These are phyloP conservation scores for Cucurbita pepo DNA, from an alignment of 306 rosid genomes.

Conservation along the genomic window DNA sequence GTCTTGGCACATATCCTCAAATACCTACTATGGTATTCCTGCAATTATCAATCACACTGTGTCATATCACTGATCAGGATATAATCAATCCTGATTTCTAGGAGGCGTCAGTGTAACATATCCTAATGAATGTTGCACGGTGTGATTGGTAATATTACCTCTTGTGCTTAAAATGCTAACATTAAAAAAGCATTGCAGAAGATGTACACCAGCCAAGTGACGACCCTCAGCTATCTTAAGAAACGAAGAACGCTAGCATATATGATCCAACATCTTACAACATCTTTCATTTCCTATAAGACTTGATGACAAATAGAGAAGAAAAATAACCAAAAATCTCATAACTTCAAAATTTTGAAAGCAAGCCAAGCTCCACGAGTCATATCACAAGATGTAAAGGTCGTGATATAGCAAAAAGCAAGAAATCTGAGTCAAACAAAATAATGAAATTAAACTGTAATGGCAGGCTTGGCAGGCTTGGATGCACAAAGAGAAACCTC, in stretches of 20 bases:
- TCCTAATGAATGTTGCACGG: slow-evolving; percentile 17
- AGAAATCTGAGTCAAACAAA: background rate
- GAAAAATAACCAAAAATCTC: background rate
- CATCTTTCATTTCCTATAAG: background rate
- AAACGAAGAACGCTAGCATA: too few relatives aligned
- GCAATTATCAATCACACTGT: slow-evolving; percentile 24
- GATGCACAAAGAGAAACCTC: background rate
- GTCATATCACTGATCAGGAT: slow-evolving; percentile 16
- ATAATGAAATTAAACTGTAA: background rate
- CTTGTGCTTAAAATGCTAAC: background rate
- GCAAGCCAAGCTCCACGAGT: background rate
- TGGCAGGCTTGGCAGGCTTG: background rate
- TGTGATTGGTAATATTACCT: slow-evolving; percentile 13
- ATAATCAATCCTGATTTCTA: slow-evolving; percentile 14
- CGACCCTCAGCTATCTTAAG: background rate
- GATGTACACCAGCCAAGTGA: slow-evolving; percentile 1
- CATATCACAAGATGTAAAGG: background rate
- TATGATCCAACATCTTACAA: too few relatives aligned
- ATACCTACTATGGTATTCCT: slow-evolving; percentile 17
- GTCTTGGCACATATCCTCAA: slow-evolving; percentile 13
- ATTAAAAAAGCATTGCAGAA: slow-evolving; percentile 2
- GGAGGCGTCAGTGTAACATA: slow-evolving; percentile 11
- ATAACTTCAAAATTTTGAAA: background rate
- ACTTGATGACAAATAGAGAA: background rate
- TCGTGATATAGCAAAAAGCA: background rate